These are phyloP conservation scores for Scalesia atractyloides DNA, from an alignment of 129 eudicot genomes.

Conservation along the genomic window DNA sequence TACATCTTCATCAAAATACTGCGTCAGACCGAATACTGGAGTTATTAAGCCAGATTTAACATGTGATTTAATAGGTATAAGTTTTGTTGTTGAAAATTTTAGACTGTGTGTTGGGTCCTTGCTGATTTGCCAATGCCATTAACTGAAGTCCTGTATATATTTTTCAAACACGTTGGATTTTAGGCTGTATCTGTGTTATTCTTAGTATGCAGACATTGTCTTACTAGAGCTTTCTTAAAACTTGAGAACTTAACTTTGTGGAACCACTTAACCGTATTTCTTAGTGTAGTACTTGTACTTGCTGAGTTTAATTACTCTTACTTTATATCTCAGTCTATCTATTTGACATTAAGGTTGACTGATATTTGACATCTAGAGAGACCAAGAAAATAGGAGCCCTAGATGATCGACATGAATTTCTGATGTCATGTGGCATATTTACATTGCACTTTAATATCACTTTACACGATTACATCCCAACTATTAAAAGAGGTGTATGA, in stretches of 20 bases:
- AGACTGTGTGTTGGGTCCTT: not conserved
- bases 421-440: conserved; percentile 1
- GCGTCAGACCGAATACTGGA: conserved; percentile 51
- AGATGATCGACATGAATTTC: not conserved
- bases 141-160: not conserved
- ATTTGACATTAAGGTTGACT: not conserved
- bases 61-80: conserved; percentile 45
- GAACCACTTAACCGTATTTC: not conserved
- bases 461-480: not conserved
- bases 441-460: not conserved
- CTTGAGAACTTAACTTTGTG: not conserved
- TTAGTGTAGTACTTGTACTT: conserved; percentile 6
- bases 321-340: not conserved
- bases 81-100: not conserved
- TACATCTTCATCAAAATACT: conserved; percentile 51
- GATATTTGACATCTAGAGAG: not conserved
- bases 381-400: conserved; percentile 10
- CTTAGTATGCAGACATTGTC: not conserved
- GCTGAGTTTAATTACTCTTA: not conserved
- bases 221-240: not conserved
- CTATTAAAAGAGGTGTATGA: not conserved
- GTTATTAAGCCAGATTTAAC: conserved; percentile 43
- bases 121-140: conserved; percentile 8
- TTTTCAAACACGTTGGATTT: not conserved
- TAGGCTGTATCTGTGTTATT: not conserved